These are phyloP conservation scores for Dimargaris xerosporica DNA, from an alignment of 192 early-diverging fungal genomes.

Conservation along the genomic window DNA sequence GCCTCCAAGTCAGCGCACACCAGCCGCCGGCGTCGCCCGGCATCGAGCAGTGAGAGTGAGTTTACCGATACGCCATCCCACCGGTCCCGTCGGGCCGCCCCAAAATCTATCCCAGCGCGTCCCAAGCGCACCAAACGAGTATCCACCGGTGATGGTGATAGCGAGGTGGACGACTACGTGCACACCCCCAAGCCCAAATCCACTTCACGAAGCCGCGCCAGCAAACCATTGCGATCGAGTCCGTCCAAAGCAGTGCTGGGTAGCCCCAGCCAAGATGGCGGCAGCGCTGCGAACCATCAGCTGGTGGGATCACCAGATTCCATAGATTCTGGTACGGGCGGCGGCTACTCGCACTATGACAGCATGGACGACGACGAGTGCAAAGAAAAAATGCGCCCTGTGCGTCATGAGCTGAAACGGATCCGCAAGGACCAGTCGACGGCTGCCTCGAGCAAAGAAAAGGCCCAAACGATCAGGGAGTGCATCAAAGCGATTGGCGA, in stretches of 20 bases:
- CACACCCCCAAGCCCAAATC: not conserved
- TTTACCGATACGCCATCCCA: not conserved
- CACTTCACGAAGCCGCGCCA: slow-evolving; percentile 17
- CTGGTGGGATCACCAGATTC: slow-evolving; percentile 15
- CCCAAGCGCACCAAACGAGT: slow-evolving; percentile 9
- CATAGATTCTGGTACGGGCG: not conserved
- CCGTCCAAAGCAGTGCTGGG: slow-evolving; percentile 14
- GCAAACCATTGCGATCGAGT: slow-evolving; percentile 19
- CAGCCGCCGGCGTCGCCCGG: slow-evolving; percentile 4
- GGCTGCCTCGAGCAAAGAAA: slow-evolving; percentile 26
- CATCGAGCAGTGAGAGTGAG: slow-evolving; percentile 7
- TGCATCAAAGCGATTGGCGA: slow-evolving; percentile 35
- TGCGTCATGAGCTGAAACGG: slow-evolving; percentile 38
- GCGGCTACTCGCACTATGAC: slow-evolving; percentile 25
- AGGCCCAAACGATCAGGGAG: slow-evolving; percentile 37
- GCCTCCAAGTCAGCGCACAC: slow-evolving; percentile 11
- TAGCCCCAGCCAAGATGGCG: slow-evolving; percentile 9
- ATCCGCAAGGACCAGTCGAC: slow-evolving; percentile 36
- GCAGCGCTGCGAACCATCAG: slow-evolving; percentile 12
- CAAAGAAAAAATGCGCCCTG: slow-evolving; percentile 50
- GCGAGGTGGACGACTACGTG: slow-evolving; percentile 1
- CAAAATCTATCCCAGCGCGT: not conserved
- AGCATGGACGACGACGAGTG: slow-evolving; percentile 44
- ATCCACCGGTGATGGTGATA: slow-evolving; percentile 1
- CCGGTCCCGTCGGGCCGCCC: not conserved